phyloP scores from a whole-genome alignment of 2,329 filamentous ascomycete species.

The Diplodia corticola region DNA sequence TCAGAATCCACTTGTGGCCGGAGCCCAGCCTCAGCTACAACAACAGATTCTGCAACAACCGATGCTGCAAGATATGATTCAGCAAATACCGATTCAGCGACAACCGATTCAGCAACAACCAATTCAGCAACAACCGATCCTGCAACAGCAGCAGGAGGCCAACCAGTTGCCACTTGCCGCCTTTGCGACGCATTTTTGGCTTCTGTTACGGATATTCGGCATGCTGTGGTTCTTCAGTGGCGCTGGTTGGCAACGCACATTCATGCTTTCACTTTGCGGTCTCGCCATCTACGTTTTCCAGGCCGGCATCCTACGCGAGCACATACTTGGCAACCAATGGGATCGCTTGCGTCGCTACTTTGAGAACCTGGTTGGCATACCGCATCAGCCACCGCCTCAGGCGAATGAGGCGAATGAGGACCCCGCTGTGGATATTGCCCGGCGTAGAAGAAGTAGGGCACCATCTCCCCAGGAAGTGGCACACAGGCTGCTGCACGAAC shows the following conservation, averaged over 20 bases:
- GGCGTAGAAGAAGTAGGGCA: not conserved
- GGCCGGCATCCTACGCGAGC: slow-evolving; percentile 27
- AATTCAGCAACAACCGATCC: slow-evolving; percentile 6
- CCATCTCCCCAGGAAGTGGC: slow-evolving; percentile 44
- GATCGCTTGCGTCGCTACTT: slow-evolving; percentile 37
- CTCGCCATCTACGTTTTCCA: slow-evolving; percentile 39
- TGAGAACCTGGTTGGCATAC: slow-evolving; percentile 36
- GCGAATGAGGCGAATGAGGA: not conserved
- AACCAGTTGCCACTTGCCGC: slow-evolving; percentile 5
- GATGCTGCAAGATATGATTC: too few species aligned
- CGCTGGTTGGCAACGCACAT: slow-evolving; percentile 38
- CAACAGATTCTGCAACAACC: slow-evolving; percentile 9
- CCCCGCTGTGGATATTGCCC: not conserved
- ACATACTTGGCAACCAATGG: slow-evolving; percentile 32
- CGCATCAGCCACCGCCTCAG: not conserved
- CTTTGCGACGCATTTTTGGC: slow-evolving; percentile 50
- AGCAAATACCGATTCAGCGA: too few species aligned
- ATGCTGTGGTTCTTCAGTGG: slow-evolving; percentile 56
- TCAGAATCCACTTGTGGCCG: not conserved
- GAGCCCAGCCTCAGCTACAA: not conserved
- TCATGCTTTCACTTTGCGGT: slow-evolving; percentile 35
- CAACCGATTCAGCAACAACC: too few species aligned
- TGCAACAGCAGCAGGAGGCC: slow-evolving; percentile 11
- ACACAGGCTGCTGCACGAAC: slow-evolving; percentile 41
- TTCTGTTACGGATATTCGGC: slow-evolving; percentile 56